These are phyloP conservation scores for Lunasporangiospora selenospora DNA, from an alignment of 192 early-diverging fungal genomes.

Conservation along the genomic window DNA sequence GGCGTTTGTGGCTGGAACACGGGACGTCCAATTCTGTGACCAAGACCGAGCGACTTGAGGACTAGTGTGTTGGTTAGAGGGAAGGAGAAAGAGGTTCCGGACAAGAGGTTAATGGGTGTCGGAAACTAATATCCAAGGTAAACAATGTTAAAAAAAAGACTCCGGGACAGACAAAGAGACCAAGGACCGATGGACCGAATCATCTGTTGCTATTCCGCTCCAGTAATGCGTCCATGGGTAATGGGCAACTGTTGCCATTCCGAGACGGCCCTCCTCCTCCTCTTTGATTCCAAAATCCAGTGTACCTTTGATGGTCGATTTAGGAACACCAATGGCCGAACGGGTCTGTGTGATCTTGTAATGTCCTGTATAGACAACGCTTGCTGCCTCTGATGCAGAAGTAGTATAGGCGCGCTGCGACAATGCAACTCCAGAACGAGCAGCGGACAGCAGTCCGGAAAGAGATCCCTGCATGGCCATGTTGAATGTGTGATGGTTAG, in stretches of 20 bases:
- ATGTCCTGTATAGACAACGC: slow-evolving; percentile 14
- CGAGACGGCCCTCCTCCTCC: too few species aligned
- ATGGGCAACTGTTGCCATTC: too few species aligned
- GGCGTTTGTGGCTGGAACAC: slow-evolving; percentile 43
- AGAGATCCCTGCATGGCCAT: slow-evolving; percentile 19
- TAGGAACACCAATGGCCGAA: slow-evolving; percentile 44
- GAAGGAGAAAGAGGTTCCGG: too few species aligned
- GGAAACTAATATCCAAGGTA: too few species aligned
- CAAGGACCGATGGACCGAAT: too few species aligned
- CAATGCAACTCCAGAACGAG: slow-evolving; percentile 15
- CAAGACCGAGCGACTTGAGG: slow-evolving; percentile 42
- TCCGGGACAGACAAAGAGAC: too few species aligned
- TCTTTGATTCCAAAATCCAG: too few species aligned
- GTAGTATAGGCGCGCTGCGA: slow-evolving; percentile 28
- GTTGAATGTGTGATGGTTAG: slow-evolving; percentile 3
- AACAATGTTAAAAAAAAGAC: too few species aligned
- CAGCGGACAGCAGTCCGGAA: slow-evolving; percentile 28
- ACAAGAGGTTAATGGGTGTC: too few species aligned
- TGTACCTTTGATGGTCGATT: slow-evolving; percentile 47
- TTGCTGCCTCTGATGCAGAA: slow-evolving; percentile 6
- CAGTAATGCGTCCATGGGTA: too few species aligned
- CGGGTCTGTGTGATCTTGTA: slow-evolving; percentile 45
- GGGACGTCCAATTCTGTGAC: slow-evolving; percentile 39
- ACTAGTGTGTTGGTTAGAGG: too few species aligned
- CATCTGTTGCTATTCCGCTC: too few species aligned